Percentiles rank a stretch among this genome's conserved stretches.
These are phyloP conservation scores for Deuterostichococcus epilithicus DNA, from an alignment of 139 green algal genomes.

Conservation along the genomic window DNA sequence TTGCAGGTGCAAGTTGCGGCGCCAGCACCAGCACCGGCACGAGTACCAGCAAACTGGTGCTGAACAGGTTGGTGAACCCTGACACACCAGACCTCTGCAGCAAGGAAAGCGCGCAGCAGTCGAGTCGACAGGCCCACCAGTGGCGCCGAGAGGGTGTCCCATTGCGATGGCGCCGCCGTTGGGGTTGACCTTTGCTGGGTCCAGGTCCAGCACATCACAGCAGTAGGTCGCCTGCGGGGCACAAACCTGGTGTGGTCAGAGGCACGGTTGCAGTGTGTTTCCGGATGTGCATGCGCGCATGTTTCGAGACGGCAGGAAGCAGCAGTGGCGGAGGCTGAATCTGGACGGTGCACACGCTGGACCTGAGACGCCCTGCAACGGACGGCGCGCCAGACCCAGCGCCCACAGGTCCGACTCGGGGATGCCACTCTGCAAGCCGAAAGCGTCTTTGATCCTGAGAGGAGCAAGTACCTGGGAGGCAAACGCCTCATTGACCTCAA, in stretches of 20 bases:
- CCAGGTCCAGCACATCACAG: constrained; percentile 80
- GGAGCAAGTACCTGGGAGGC: constrained; percentile 57
- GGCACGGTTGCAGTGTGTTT: neutral
- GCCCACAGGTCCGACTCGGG: no score
- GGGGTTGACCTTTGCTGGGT: constrained; percentile 88
- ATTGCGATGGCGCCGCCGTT: constrained; percentile 97
- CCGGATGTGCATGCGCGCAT: no score
- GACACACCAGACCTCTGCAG: no score
- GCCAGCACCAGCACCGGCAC: constrained; percentile 5
- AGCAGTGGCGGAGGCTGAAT: neutral
- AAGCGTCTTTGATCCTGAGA: neutral
- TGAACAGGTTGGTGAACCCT: no score
- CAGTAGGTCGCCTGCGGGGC: constrained; percentile 84
- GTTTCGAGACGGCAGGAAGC: neutral
- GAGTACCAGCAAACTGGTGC: neutral
- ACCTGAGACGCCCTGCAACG: neutral
- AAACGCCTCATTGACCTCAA: constrained; percentile 98
- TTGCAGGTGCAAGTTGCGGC: neutral
- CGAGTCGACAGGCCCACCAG: constrained; percentile 58
- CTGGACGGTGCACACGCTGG: neutral
- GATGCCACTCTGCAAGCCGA: no score
- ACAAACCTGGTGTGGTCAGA: no score
- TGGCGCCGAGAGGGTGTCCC: constrained; percentile 92
- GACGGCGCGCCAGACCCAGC: no score
- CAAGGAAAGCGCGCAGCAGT: no score